Percentiles rank a stretch among this genome's conserved stretches.
Evolutionary conservation across 2,329 filamentous ascomycete genomes (phyloP).

Genomic region (Bimuria novae-zelandiae): DNA sequence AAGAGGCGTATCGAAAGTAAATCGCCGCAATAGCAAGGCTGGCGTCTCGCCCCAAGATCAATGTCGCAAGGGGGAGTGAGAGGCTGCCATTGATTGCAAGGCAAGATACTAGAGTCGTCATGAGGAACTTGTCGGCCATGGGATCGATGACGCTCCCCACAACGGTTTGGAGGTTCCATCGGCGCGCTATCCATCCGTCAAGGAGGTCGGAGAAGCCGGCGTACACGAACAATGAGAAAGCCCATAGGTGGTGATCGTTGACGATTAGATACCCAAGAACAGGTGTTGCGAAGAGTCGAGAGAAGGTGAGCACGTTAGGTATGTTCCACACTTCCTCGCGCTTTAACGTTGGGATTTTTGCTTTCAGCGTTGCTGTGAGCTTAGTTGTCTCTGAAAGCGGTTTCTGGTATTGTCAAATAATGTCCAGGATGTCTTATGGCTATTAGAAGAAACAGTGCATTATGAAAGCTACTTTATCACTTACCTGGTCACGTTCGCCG

Average conservation of each 20-base stretch:
- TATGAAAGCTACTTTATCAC: neutral
- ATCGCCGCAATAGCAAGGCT: constrained; percentile 83
- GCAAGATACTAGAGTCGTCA: constrained; percentile 89
- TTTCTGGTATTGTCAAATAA: neutral
- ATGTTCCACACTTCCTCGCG: constrained; percentile 93
- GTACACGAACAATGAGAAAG: constrained; percentile 86
- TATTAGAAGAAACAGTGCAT: neutral
- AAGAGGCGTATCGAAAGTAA: constrained; percentile 93
- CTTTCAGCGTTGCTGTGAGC: constrained; percentile 34
- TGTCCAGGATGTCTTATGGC: too few species aligned
- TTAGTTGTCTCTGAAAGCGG: constrained; percentile 22
- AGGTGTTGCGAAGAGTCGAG: constrained; percentile 81
- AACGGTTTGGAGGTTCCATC: constrained; percentile 87
- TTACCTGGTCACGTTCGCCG: constrained; percentile 4
- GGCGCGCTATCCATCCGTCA: constrained; percentile 90
- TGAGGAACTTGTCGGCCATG: constrained; percentile 94
- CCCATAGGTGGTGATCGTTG: constrained; percentile 76
- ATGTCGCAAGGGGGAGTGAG: constrained; percentile 82
- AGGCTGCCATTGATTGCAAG: constrained; percentile 81
- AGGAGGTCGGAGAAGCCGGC: constrained; percentile 89
- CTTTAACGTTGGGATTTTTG: constrained; percentile 36
- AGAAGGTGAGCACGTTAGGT: constrained; percentile 91
- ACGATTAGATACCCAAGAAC: constrained; percentile 87
- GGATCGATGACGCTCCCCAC: constrained; percentile 87
- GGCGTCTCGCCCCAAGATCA: constrained; percentile 88